Evolutionary conservation across 164 flowering plant genomes (phyloP), one percentile per base, ranked within the genome.

Genomic region (Stephania yunnanensis): DNA sequence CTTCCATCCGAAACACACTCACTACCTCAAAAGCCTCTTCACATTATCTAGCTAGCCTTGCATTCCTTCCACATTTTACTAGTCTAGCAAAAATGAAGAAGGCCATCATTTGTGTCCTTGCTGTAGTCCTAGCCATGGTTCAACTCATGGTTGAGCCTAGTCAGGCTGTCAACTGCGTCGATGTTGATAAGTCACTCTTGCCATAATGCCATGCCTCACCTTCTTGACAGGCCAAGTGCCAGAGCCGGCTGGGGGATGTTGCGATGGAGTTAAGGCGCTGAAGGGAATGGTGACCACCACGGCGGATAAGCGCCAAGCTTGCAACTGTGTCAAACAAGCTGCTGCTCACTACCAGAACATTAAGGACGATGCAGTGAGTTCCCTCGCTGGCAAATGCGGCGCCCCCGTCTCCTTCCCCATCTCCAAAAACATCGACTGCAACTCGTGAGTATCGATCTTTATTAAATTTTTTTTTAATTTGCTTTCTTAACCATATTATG

Each of bases 101-200:
- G 42, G 70, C 46, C 25, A 29, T 48, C 20, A 61, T 76, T 0
- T 55, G 73, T 45, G 74, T 73, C 15, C 17, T 69, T 64, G 25
- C 25, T 25, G 69, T 69, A 7, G 76, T 69, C 5, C 17, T 79
- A 30, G 79, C 76, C 74, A 70, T 73, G 74, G 67, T 70, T 70
- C 73, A 69, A 11, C 10, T 31, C 46, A 69, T 79, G 76, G 71
- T 73, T 9, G 45, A 73, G 70, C 76, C 81, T 22, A 58, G 76
- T 10, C 58, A 76, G 22, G 76, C 71, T 5, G 22, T 79, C 68
- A 79, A 13, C 19, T 79, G 79, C 7, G 73, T 53, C 17, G 63
- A 70, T 9, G 72, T 74, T 11, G 72, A 64, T n/a, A 4, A 29
- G 17, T 42, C 58, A 12, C 20, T 77, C 50, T 50, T 55, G 36